phyloP scores from a whole-genome alignment of 768 basidiomycete species.

The Suillus clintonianus region DNA sequence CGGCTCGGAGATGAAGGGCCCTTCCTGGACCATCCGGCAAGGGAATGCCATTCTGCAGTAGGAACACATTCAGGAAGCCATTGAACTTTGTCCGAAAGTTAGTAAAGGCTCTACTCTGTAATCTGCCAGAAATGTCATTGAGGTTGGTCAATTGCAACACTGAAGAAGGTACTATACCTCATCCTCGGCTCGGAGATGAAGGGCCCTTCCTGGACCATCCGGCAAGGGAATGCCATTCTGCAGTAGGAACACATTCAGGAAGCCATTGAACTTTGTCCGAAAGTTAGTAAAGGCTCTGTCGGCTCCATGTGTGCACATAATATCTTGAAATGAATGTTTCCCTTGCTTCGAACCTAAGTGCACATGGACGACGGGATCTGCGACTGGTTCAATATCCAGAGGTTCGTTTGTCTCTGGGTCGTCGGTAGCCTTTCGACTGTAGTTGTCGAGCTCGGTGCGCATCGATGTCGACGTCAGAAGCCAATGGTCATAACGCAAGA shows the following conservation, averaged over 20 bases:
- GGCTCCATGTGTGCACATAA: background rate
- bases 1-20: background rate
- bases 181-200: no score
- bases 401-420: background rate
- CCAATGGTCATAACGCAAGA: slow-evolving; percentile 3
- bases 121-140: no score
- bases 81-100: background rate
- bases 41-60: background rate
- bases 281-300: background rate
- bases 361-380: background rate
- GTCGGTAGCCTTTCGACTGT: background rate
- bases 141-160: no score
- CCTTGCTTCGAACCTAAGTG: background rate
- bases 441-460: background rate
- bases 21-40: background rate
- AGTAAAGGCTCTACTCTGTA: background rate
- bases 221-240: background rate
- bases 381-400: background rate
- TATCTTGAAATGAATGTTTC: background rate
- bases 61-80: background rate
- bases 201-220: background rate
- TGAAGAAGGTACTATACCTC: no score
- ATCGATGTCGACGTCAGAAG: slow-evolving; percentile 2
- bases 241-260: background rate
- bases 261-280: background rate